Conservation (phyloP, 768 basidiomycete genomes). For the Boletus insuetus region DNA sequence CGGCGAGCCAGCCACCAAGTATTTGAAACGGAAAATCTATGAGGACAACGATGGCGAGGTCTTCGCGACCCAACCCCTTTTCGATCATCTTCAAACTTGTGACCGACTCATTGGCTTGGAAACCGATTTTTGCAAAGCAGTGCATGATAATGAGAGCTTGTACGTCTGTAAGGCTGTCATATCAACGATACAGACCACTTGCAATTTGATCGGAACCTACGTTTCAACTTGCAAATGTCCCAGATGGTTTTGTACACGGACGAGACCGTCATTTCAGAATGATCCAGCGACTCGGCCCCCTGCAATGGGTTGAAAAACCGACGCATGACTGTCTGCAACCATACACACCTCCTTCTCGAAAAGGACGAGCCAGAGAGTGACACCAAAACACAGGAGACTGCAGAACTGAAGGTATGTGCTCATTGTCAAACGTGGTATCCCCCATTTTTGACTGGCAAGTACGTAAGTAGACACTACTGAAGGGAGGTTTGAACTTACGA, state of each 20-base stretch:
- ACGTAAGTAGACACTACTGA: slow-evolving; percentile 7
- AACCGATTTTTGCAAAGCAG: slow-evolving; percentile 90
- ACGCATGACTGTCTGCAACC: background rate
- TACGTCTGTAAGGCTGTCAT: slow-evolving; percentile 57
- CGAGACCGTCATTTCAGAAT: slow-evolving; percentile 86
- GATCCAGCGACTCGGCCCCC: slow-evolving; percentile 72
- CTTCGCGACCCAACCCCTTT: slow-evolving; percentile 93
- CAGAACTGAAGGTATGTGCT: slow-evolving; percentile 85
- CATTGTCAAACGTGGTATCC: slow-evolving; percentile 67
- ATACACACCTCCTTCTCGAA: slow-evolving; percentile 82
- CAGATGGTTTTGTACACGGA: slow-evolving; percentile 94
- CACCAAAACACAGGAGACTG: slow-evolving; percentile 71
- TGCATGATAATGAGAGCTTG: slow-evolving; percentile 86
- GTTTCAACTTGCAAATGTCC: slow-evolving; percentile 86
- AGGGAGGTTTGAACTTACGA: slow-evolving; percentile 45
- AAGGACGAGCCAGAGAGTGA: slow-evolving; percentile 86
- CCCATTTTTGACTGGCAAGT: slow-evolving; percentile 64
- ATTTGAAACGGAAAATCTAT: slow-evolving; percentile 99
- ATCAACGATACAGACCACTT: background rate
- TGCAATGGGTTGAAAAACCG: slow-evolving; percentile 27
- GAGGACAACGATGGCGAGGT: slow-evolving; percentile 91
- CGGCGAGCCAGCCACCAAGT: slow-evolving; percentile 89
- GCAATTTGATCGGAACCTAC: slow-evolving; percentile 42
- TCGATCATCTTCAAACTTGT: slow-evolving; percentile 94
- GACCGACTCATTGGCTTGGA: slow-evolving; percentile 89